Base-by-base conservation (phyloP, 768 basidiomycete species). In the Mycena rebaudengoi region DNA sequence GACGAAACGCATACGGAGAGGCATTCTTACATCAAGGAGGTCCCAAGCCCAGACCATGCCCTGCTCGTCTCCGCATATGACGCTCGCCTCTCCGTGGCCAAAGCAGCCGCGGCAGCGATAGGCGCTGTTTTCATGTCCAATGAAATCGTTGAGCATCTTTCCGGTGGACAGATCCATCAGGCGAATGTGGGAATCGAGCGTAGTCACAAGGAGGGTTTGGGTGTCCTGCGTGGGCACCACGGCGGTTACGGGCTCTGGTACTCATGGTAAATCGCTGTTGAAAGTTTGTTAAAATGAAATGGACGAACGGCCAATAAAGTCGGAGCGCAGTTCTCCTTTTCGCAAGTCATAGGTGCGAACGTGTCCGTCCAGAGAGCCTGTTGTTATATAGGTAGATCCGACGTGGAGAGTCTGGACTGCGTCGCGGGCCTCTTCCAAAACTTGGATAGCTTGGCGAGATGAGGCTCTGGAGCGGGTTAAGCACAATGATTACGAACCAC, bases 301-400 rank as follows among this genome's bases (percentile, higher is more conserved):
- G 23, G 14, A 86, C 94, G 70, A 75, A 96, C 95, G 87, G 8
- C 97, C 97, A 67, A 99, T 86, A 72, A 88, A 95, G 75, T 99
- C 98, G 43, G 92, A 85, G 8, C 91, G 87, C 28, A 98, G 79
- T 74, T 97, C 89, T 23, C 98, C 98, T 81, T 91, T 95, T 53
- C 98, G 91, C 30, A 99, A 83, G 76, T 99, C 98, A 76, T 99
- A 98, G 10, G 94, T 94, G 20, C 98, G 88, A 43, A 97, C 88
- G 73, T 91, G 85, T 3, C 98, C 97, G 65, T 99, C 98, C 6
- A 98, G 91, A 4, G 94, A 95, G 10, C 95, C 95, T 3, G 94
- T 83, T 39, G 90, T 80, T 69, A 99, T 85, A 53, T 84, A 86
- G 23, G 88, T 86, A 23, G 85, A 73, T 13, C 84, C 87, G 40